phyloP scores from a whole-genome alignment of 148 eudicot genomes.

The Spergularia bocconei region DNA sequence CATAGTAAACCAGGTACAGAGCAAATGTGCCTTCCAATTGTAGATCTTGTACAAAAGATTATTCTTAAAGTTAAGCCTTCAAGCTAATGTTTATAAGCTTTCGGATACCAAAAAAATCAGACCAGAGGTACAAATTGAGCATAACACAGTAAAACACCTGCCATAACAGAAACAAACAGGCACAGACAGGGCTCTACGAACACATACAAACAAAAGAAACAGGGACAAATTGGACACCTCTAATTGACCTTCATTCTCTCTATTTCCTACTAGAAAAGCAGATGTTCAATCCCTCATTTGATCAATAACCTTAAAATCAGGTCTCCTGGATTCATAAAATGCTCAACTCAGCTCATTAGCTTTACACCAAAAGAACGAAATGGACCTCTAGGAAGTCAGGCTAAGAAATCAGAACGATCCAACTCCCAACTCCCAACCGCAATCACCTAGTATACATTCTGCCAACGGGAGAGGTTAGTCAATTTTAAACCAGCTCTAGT shows the following conservation, averaged over 20 bases:
- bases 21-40: constrained; percentile 20
- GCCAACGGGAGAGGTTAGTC: not conserved
- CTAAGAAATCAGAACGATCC: too few relatives aligned
- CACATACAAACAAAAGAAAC: not conserved
- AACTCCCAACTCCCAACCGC: not conserved
- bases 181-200: not conserved
- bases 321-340: too few relatives aligned
- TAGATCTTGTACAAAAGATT: constrained; percentile 29
- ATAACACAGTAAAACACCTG: constrained; percentile 4
- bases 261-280: too few relatives aligned
- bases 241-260: too few relatives aligned
- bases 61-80: constrained; percentile 2
- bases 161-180: not conserved
- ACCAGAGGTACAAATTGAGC: not conserved
- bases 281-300: too few relatives aligned
- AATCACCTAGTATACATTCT: not conserved
- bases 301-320: too few relatives aligned
- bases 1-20: constrained; percentile 17
- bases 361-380: too few relatives aligned
- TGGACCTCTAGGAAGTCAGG: too few relatives aligned
- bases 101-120: not conserved
- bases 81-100: not conserved
- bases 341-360: too few relatives aligned
- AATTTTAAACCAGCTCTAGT: not conserved
- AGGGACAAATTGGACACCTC: not conserved